Conservation (phyloP, 1,284 basidiomycete species). For the Neotropicomus parvogracilis region DNA sequence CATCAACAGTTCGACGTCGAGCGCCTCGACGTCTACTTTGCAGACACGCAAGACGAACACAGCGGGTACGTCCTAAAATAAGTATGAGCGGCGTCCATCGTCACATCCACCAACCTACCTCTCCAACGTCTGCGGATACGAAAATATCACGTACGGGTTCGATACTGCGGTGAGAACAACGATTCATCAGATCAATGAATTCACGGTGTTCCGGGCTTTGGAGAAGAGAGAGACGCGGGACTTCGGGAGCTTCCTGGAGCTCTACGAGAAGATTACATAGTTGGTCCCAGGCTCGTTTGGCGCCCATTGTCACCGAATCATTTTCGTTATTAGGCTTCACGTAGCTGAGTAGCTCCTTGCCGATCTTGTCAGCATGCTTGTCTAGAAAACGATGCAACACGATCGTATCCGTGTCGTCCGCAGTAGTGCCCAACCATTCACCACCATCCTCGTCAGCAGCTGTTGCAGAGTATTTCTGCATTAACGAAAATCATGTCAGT, state of each 20-base stretch:
- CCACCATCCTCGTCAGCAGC: conserved; percentile 55
- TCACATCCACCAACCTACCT: conserved; percentile 41
- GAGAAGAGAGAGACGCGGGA: conserved; percentile 51
- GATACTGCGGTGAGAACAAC: conserved; percentile 61
- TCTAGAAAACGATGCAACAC: conserved; percentile 82
- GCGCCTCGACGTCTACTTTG: conserved; percentile 74
- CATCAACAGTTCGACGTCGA: conserved; percentile 84
- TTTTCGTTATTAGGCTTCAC: conserved; percentile 60
- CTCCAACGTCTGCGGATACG: conserved; percentile 50
- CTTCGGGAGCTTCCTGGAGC: conserved; percentile 68
- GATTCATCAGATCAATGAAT: conserved; percentile 67
- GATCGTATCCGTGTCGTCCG: conserved; percentile 78
- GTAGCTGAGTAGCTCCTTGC: conserved; percentile 75
- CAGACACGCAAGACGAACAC: conserved; percentile 63
- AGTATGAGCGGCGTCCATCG: conserved; percentile 4
- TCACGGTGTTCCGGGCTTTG: conserved; percentile 54
- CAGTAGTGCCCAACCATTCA: conserved; percentile 69
- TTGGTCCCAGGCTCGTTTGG: conserved; percentile 74
- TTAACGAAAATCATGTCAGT: conserved; percentile 7
- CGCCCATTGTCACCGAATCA: conserved; percentile 54
- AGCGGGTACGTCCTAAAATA: conserved; percentile 46
- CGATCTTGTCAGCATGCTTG: conserved; percentile 80
- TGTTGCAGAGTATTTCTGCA: conserved; percentile 53
- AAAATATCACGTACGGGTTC: conserved; percentile 67
- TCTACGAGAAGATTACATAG: conserved; percentile 76